phyloP scores from a whole-genome alignment of 2,329 filamentous ascomycete genomes.

The Phaeomoniella chlamydospora region DNA sequence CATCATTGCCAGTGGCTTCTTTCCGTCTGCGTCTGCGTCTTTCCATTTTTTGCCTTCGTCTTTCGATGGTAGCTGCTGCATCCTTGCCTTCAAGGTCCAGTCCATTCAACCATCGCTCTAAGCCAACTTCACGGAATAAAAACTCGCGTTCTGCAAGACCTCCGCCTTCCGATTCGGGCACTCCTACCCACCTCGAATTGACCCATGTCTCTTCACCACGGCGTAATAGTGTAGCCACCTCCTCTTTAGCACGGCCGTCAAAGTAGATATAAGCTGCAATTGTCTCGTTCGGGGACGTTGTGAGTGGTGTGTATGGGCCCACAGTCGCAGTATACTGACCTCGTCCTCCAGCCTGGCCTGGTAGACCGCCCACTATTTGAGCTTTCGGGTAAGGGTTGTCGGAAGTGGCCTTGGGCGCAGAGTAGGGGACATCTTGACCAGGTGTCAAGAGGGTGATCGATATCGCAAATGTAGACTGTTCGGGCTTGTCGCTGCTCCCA shows the following conservation, averaged over 20 bases:
- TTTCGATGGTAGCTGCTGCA: constrained; percentile 56
- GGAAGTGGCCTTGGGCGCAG: constrained; percentile 64
- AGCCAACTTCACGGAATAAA: constrained; percentile 86
- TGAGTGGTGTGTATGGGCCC: constrained; percentile 80
- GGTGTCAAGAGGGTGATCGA: constrained; percentile 91
- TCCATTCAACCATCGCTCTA: constrained; percentile 93
- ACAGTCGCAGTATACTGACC: constrained; percentile 45
- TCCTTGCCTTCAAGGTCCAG: constrained; percentile 90
- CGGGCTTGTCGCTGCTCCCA: constrained; percentile 57
- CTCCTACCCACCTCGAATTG: constrained; percentile 93
- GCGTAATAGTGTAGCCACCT: constrained; percentile 83
- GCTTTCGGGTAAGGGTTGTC: constrained; percentile 69
- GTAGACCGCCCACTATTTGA: constrained; percentile 62
- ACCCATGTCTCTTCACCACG: constrained; percentile 98
- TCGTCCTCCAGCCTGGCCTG: constrained; percentile 36
- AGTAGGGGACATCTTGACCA: constrained; percentile 81
- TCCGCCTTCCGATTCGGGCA: constrained; percentile 79
- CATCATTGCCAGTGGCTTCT: constrained; percentile 31
- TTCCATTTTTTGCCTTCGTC: constrained; percentile 55
- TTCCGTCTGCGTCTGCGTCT: constrained; percentile 69
- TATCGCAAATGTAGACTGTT: constrained; percentile 93
- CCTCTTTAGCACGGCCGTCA: constrained; percentile 85
- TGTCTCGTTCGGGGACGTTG: constrained; percentile 85
- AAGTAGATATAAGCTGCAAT: constrained; percentile 99
- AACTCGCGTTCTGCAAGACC: constrained; percentile 94